Evolutionary conservation across 768 basidiomycete genomes (phyloP).

Genomic region (Boletellus ananas): DNA sequence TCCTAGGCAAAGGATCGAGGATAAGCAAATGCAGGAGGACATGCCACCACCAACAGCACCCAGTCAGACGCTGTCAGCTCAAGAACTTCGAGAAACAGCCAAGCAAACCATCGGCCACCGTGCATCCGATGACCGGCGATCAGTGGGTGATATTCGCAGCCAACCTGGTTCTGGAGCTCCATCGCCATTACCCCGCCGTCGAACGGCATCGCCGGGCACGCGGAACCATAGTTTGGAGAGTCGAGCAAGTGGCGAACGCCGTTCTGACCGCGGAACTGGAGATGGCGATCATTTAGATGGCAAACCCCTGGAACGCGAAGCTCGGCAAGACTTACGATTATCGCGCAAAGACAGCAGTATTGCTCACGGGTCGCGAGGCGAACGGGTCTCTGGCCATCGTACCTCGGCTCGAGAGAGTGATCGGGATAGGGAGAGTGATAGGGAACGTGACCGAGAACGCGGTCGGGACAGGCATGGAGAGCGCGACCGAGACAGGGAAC

Average conservation of each 20-base stretch:
- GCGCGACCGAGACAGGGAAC: slow-evolving; percentile 44
- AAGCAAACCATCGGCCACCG: slow-evolving; percentile 55
- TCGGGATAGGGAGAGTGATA: slow-evolving; percentile 42
- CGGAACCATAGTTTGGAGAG: slow-evolving; percentile 71
- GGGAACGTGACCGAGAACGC: slow-evolving; percentile 47
- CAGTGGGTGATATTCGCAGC: slow-evolving; percentile 37
- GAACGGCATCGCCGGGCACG: slow-evolving; percentile 64
- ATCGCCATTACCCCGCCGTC: slow-evolving; percentile 52
- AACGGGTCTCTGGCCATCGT: slow-evolving; percentile 45
- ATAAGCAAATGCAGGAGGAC: slow-evolving; percentile 34
- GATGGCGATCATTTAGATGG: slow-evolving; percentile 50
- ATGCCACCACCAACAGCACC: slow-evolving; percentile 81
- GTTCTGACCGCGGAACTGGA: slow-evolving; percentile 47
- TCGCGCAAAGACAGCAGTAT: slow-evolving; percentile 43
- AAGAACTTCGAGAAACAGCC: slow-evolving; percentile 77
- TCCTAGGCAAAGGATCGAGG: slow-evolving; percentile 42
- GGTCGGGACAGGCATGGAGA: slow-evolving; percentile 46
- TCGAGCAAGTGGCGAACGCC: slow-evolving; percentile 64
- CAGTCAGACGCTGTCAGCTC: slow-evolving; percentile 74
- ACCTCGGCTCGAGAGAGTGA: slow-evolving; percentile 31
- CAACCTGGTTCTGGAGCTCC: slow-evolving; percentile 51
- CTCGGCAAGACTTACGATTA: slow-evolving; percentile 42
- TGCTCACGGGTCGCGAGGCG: slow-evolving; percentile 49
- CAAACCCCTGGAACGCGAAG: slow-evolving; percentile 50
- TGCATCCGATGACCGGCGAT: slow-evolving; percentile 37